Base-by-base conservation (phyloP, 768 basidiomycete species). In the Auricularia cornea region DNA sequence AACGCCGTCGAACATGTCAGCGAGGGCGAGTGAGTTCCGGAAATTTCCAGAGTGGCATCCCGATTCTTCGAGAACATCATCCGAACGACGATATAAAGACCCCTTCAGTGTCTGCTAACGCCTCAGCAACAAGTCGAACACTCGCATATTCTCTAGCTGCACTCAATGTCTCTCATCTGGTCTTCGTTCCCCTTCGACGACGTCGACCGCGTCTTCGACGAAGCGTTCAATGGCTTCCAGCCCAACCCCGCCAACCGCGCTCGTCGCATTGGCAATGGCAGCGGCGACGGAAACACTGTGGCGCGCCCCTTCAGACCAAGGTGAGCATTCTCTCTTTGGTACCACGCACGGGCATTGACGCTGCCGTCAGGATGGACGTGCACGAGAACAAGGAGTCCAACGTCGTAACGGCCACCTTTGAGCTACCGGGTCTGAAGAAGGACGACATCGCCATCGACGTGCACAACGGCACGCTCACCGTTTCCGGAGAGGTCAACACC, bases 401-500 rank as follows among this genome's bases (percentile, higher is more conserved):
- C 65, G 63, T 67, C 26, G 77, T 84, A 29, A 81, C 79, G 1
- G 83, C 81, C 8, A 78, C 77, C 3, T 82, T 86, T 62, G 85
- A 85, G 67, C 71, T 84, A 1, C 84, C 84, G 3, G 83, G 84
- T 11, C 69, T 84, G 60, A 80, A 76, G 61, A 80, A 81, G 62
- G 78, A 81, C 51, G 10, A 48, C 44, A 23, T 48, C 44, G 18
- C 44, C 16, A 48, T 48, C 6, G 78, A 83, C 60, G 70, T 83
- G 23, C 76, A 78, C 48, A 76, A 81, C 64, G 75, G 77, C 63
- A 76, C 74, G 40, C 72, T 86, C 59, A 80, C 74, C 1, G 72
- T 86, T 33, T 79, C 80, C 6, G 82, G 81, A 28, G 78, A 84
- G 68, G 73, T 48, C 68, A 30, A 70, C 71, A 14, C 54, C 18